Base-by-base conservation (phyloP, 78 protist genomes). In the Dictyostelium capitatum region DNA sequence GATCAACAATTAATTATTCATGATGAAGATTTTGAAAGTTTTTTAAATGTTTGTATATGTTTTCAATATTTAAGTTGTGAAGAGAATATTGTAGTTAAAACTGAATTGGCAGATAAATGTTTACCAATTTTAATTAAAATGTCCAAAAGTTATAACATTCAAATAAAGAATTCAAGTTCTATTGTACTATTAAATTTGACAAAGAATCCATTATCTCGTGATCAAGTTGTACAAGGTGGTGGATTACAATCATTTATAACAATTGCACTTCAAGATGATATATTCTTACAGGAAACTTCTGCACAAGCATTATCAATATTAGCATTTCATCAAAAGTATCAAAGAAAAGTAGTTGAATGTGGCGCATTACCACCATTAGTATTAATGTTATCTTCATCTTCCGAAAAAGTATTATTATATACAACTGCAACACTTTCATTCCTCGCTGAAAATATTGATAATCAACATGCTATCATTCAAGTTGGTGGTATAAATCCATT, bases 291-390 rank as follows among this genome's bases (percentile, higher is more conserved):
- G 30, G 56, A 47, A 28, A 69, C 83, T 30, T 75, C 92, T 0
- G 30, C 92, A n/a, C 50, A 85, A 0, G 92, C 92, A n/a, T 46
- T 85, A 9, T 85, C 92, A 8, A 75, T 85, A 20, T 30, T 85
- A 20, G 77, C 92, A 8, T 20, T 57, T 54, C 48, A 59, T 59
- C 77, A 81, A n/a, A 85, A 75, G 51, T 46, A 85, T 85, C 92
- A 85, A 47, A 85, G 92, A 77, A 85, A 85, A 64, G 54, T 85
- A 23, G 92, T 85, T 7, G 92, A 85, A 48, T 48, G 77, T n/a
- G 92, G 92, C 3, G 81, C 92, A 15, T 19, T 85, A 17, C 92
- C 92, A 47, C 92, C 92, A 54, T 77, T 85, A 30, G 50, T 85
- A 30, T 50, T 75, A 62, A 57, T 85, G 75, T 51, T 75, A 56